Percentiles rank a stretch among this genome's conserved stretches.
These are phyloP conservation scores for Fusarium neocosmosporiellum DNA, from an alignment of 2,329 filamentous ascomycete species.

Conservation along the genomic window DNA sequence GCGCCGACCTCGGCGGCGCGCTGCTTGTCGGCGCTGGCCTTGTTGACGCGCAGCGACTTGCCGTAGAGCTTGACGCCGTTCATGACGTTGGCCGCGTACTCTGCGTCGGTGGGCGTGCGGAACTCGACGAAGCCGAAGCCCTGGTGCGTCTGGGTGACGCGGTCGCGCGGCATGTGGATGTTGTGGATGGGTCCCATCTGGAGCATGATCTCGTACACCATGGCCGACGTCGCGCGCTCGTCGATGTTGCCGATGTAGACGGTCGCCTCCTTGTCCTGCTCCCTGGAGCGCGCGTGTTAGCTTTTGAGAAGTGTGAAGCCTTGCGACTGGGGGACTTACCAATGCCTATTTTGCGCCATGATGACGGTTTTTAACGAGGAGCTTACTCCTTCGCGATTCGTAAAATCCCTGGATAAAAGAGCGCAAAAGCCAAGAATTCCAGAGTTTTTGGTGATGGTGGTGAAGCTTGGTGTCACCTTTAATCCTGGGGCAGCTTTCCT, in stretches of 20 bases:
- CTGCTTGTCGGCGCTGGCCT: constrained; percentile 91
- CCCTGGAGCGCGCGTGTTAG: constrained; percentile 62
- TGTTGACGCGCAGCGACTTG: constrained; percentile 97
- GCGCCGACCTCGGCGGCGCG: constrained; percentile 93
- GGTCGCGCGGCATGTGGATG: constrained; percentile 97
- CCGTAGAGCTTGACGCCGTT: constrained; percentile 94
- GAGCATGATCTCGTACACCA: constrained; percentile 98
- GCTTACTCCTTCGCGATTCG: background rate
- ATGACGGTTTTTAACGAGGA: constrained; percentile 44
- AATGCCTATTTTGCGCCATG: constrained; percentile 80
- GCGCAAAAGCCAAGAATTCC: background rate
- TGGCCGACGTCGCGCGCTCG: constrained; percentile 89
- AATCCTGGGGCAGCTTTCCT: constrained; percentile 22
- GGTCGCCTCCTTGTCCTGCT: constrained; percentile 98
- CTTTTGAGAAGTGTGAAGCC: background rate
- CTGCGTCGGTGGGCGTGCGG: constrained; percentile 92
- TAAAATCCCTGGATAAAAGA: background rate
- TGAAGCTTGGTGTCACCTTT: constrained; percentile 18
- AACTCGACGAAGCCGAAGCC: constrained; percentile 99
- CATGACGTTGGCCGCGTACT: constrained; percentile 96
- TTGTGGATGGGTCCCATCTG: constrained; percentile 98
- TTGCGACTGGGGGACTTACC: constrained; percentile 60
- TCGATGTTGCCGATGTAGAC: constrained; percentile 99
- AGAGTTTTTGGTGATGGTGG: background rate
- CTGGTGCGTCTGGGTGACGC: constrained; percentile 95